These are phyloP conservation scores for Floccularia luteovirens DNA, from an alignment of 768 basidiomycete species.

Conservation along the genomic window DNA sequence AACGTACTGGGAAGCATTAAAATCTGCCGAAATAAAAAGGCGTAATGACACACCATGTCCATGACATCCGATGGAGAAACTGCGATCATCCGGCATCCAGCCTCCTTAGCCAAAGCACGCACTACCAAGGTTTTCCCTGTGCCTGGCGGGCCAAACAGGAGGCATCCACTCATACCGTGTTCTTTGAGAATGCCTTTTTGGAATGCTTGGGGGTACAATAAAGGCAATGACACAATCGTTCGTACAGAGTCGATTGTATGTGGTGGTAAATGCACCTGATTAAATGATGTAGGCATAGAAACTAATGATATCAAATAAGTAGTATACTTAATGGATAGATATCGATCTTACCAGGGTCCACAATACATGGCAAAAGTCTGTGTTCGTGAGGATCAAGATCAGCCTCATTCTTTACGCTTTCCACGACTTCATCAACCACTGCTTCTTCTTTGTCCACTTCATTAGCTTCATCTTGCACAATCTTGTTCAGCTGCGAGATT, in stretches of 20 bases:
- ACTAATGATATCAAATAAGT: conserved; percentile 25
- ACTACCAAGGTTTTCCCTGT: conserved; percentile 86
- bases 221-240: conserved; percentile 83
- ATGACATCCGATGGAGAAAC: conserved; percentile 91
- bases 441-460: conserved; percentile 30
- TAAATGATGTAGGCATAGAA: conserved; percentile 76
- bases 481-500: conserved; percentile 13
- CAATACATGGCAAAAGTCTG: conserved; percentile 75
- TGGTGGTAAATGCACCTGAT: conserved; percentile 80
- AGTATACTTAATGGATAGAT: conserved; percentile 6
- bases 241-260: conserved; percentile 90
- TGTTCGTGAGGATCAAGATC: conserved; percentile 80
- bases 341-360: conserved; percentile 59
- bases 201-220: conserved; percentile 85
- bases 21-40: conserved; percentile 2
- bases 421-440: conserved; percentile 63
- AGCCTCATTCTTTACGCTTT: conserved; percentile 65
- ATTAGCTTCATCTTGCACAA: conserved; percentile 15
- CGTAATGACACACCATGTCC: conserved; percentile 64
- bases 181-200: conserved; percentile 84
- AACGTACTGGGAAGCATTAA: conserved; percentile 49
- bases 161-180: conserved; percentile 85
- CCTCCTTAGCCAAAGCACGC: conserved; percentile 87
- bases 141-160: conserved; percentile 90
- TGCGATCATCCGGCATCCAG: conserved; percentile 88